phyloP scores from a whole-genome alignment of 768 basidiomycete species.

The Lentinula lateritia region DNA sequence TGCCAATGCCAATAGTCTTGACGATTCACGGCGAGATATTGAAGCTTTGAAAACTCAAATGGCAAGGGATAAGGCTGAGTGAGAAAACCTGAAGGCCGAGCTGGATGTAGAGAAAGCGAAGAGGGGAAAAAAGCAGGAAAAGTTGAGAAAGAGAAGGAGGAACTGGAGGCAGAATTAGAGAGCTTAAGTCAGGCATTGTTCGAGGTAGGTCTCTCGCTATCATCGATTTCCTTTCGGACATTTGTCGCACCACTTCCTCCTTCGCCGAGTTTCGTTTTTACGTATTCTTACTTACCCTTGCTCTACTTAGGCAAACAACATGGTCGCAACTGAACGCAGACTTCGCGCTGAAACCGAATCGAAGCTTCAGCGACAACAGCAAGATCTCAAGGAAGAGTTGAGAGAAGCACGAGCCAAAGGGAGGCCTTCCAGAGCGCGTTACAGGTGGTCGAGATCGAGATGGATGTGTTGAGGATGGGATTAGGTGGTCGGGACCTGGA shows the following conservation, averaged over 20 bases:
- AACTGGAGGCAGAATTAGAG: slow-evolving; percentile 76
- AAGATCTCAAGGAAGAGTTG: slow-evolving; percentile 61
- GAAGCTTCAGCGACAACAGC: slow-evolving; percentile 43
- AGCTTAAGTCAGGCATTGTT: slow-evolving; percentile 77
- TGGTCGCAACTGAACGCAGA: slow-evolving; percentile 77
- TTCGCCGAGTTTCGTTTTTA: too few species aligned
- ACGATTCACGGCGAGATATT: not conserved
- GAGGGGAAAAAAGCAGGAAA: slow-evolving; percentile 53
- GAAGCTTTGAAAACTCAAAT: not conserved
- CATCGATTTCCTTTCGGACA: too few species aligned
- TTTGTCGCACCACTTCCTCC: too few species aligned
- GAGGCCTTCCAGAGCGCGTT: slow-evolving; percentile 48
- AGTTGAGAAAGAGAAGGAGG: slow-evolving; percentile 42
- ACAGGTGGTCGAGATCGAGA: slow-evolving; percentile 49
- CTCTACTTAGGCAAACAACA: slow-evolving; percentile 69
- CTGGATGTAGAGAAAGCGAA: slow-evolving; percentile 39
- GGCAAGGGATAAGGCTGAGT: not conserved
- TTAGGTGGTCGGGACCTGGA: not conserved
- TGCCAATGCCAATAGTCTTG: slow-evolving; percentile 3
- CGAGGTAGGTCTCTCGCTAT: slow-evolving; percentile 42
- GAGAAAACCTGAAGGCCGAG: slow-evolving; percentile 11
- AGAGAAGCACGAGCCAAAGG: slow-evolving; percentile 45
- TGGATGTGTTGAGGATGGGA: slow-evolving; percentile 50
- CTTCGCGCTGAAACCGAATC: slow-evolving; percentile 66
- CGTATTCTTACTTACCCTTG: too few species aligned